A percentile compares a stretch with the other conserved stretches of the same genome.
phyloP scores from a whole-genome alignment of 2,329 filamentous ascomycete genomes.

The Phyllosticta citriasiana region DNA sequence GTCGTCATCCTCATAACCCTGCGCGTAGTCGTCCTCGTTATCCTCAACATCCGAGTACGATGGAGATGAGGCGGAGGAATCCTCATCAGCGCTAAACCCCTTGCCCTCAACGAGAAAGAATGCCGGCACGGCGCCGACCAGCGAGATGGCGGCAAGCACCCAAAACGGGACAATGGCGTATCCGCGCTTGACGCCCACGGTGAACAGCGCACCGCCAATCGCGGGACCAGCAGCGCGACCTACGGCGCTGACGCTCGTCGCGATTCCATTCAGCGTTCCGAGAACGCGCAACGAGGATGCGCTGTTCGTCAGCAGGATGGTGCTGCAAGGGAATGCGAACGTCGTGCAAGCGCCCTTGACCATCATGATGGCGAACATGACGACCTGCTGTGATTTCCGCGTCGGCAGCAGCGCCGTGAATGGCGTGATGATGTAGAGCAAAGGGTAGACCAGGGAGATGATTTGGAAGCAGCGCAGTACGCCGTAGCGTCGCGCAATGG shows the following conservation, averaged over 20 bases:
- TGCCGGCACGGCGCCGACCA: slow-evolving; percentile 59
- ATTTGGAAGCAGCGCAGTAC: slow-evolving; percentile 62
- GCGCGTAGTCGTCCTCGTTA: slow-evolving; percentile 9
- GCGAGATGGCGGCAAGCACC: slow-evolving; percentile 55
- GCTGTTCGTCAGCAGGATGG: slow-evolving; percentile 84
- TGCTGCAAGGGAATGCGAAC: slow-evolving; percentile 80
- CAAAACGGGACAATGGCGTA: slow-evolving; percentile 77
- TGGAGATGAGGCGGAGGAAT: slow-evolving; percentile 17
- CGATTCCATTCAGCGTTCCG: slow-evolving; percentile 84
- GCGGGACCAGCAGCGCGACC: slow-evolving; percentile 74
- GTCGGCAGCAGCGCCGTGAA: slow-evolving; percentile 59
- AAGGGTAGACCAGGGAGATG: slow-evolving; percentile 58
- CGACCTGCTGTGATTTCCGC: slow-evolving; percentile 43
- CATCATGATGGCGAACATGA: slow-evolving; percentile 57
- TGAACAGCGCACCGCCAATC: slow-evolving; percentile 61
- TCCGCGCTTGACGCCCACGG: slow-evolving; percentile 62
- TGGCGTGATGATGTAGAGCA: slow-evolving; percentile 72
- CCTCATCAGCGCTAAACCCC: slow-evolving; percentile 44
- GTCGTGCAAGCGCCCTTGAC: slow-evolving; percentile 67
- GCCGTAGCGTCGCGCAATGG: slow-evolving; percentile 61
- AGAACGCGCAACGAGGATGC: slow-evolving; percentile 65
- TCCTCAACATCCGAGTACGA: slow-evolving; percentile 24
- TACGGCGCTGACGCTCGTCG: slow-evolving; percentile 70
- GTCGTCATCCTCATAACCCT: background rate
- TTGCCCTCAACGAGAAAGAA: slow-evolving; percentile 67